Evolutionary conservation across 208 protist genomes (phyloP).

Genomic region (Trypanosoma rangeli): DNA sequence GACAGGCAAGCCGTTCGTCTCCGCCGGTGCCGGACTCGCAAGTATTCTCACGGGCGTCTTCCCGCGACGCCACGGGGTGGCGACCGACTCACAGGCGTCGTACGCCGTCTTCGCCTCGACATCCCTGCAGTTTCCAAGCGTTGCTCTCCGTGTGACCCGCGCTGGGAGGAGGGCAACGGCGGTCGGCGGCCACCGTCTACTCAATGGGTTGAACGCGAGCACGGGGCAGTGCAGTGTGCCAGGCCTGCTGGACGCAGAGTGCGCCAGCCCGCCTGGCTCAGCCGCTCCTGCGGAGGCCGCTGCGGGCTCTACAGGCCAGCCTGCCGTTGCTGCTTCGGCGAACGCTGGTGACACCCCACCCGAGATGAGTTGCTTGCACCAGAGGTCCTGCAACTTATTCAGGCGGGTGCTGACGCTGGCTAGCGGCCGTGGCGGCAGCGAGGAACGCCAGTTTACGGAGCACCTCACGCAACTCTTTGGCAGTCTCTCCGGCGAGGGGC

Average conservation of each 20-base stretch:
- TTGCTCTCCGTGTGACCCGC: slow-evolving; percentile 47
- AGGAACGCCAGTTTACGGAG: slow-evolving; percentile 44
- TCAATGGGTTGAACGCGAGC: slow-evolving; percentile 47
- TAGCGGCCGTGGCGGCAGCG: slow-evolving; percentile 39
- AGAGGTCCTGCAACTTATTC: slow-evolving; percentile 52
- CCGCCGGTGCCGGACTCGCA: slow-evolving; percentile 46
- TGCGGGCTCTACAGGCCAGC: background rate
- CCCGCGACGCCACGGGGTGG: slow-evolving; percentile 44
- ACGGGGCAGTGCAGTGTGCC: slow-evolving; percentile 45
- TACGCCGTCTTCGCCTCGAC: slow-evolving; percentile 44
- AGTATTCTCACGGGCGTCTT: slow-evolving; percentile 62
- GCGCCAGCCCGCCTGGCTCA: slow-evolving; percentile 8
- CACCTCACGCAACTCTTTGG: slow-evolving; percentile 51
- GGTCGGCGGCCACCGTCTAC: slow-evolving; percentile 50
- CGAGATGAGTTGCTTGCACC: slow-evolving; percentile 52
- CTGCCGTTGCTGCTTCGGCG: background rate
- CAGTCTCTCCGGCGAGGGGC: slow-evolving; percentile 28
- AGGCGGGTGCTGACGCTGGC: slow-evolving; percentile 34
- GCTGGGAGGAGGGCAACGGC: slow-evolving; percentile 39
- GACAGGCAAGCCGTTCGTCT: slow-evolving; percentile 35
- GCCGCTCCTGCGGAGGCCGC: background rate
- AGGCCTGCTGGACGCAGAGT: slow-evolving; percentile 80
- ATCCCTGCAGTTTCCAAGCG: slow-evolving; percentile 43
- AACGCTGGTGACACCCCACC: slow-evolving; percentile 6
- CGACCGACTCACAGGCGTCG: slow-evolving; percentile 38